phyloP scores from a whole-genome alignment of 2,329 filamentous ascomycete species.

The Fusarium sp. region DNA sequence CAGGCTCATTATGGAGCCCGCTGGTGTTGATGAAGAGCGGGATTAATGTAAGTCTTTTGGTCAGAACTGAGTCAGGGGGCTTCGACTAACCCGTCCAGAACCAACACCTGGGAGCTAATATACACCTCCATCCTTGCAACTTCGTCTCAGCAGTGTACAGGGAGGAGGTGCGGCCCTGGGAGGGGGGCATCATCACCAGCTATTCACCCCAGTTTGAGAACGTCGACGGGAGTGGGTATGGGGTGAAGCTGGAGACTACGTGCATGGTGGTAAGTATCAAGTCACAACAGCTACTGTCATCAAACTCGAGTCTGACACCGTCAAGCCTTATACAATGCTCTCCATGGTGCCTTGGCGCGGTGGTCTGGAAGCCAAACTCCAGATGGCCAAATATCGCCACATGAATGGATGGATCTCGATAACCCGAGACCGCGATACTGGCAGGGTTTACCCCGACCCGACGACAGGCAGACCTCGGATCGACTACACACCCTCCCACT shows the following conservation, averaged over 20 bases:
- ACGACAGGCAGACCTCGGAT: slow-evolving; percentile 73
- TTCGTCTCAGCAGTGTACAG: slow-evolving; percentile 72
- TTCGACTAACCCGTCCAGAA: slow-evolving; percentile 63
- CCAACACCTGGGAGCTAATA: slow-evolving; percentile 82
- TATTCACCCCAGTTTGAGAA: slow-evolving; percentile 84
- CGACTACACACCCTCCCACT: slow-evolving; percentile 76
- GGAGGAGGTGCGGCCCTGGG: slow-evolving; percentile 77
- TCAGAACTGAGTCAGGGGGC: neutral
- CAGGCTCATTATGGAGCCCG: slow-evolving; percentile 82
- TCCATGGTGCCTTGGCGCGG: slow-evolving; percentile 74
- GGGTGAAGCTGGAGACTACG: slow-evolving; percentile 82
- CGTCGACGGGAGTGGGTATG: slow-evolving; percentile 83
- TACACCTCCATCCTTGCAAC: slow-evolving; percentile 83
- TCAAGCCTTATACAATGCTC: slow-evolving; percentile 72
- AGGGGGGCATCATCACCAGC: slow-evolving; percentile 81
- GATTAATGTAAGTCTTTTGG: slow-evolving; percentile 65
- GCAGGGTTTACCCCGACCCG: slow-evolving; percentile 79
- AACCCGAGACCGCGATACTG: slow-evolving; percentile 79
- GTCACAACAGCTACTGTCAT: neutral
- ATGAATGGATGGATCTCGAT: slow-evolving; percentile 80
- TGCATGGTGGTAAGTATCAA: slow-evolving; percentile 71
- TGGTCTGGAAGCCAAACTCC: slow-evolving; percentile 79
- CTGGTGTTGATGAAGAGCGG: slow-evolving; percentile 82
- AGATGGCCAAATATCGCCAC: slow-evolving; percentile 74
- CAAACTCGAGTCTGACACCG: slow-evolving; percentile 27